Percentiles rank a stretch among this genome's conserved stretches.
These are phyloP conservation scores for Diaporthe sp. DNA, from an alignment of 2,329 filamentous ascomycete genomes.

Conservation along the genomic window DNA sequence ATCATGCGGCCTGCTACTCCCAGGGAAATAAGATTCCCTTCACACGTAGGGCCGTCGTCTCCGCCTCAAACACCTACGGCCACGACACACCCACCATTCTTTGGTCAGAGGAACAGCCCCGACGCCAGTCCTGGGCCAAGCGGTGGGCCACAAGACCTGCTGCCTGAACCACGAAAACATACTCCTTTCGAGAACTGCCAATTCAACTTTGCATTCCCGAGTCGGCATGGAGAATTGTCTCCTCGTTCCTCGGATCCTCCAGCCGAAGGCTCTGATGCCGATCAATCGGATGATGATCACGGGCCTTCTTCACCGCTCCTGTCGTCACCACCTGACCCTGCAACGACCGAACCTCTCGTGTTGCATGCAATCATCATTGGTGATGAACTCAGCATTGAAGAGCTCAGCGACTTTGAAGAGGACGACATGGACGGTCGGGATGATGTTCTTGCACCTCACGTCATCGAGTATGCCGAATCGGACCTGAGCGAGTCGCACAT, in stretches of 20 bases:
- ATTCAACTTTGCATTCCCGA: constrained; percentile 50
- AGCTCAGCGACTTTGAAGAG: constrained; percentile 59
- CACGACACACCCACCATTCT: constrained; percentile 46
- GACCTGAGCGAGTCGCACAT: constrained; percentile 55
- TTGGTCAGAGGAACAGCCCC: constrained; percentile 46
- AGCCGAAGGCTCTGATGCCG: constrained; percentile 44
- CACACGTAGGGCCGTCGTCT: constrained; percentile 54
- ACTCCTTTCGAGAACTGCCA: constrained; percentile 48
- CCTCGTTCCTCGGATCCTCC: constrained; percentile 54
- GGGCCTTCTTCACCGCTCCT: constrained; percentile 42
- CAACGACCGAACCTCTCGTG: not conserved
- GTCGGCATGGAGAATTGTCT: constrained; percentile 52
- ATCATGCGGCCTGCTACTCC: constrained; percentile 54
- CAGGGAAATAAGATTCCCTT: constrained; percentile 46
- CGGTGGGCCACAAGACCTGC: constrained; percentile 32
- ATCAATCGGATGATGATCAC: constrained; percentile 43
- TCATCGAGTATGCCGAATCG: constrained; percentile 60
- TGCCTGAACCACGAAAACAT: constrained; percentile 46
- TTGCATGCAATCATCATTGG: constrained; percentile 40
- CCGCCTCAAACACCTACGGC: constrained; percentile 58
- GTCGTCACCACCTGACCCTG: constrained; percentile 27
- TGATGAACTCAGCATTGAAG: constrained; percentile 57
- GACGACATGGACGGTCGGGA: constrained; percentile 56
- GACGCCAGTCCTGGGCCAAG: constrained; percentile 33
- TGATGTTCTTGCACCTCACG: constrained; percentile 57